These are phyloP conservation scores for Jamesozyma rosinii DNA, from an alignment of 805 yeast species.

Conservation along the genomic window DNA sequence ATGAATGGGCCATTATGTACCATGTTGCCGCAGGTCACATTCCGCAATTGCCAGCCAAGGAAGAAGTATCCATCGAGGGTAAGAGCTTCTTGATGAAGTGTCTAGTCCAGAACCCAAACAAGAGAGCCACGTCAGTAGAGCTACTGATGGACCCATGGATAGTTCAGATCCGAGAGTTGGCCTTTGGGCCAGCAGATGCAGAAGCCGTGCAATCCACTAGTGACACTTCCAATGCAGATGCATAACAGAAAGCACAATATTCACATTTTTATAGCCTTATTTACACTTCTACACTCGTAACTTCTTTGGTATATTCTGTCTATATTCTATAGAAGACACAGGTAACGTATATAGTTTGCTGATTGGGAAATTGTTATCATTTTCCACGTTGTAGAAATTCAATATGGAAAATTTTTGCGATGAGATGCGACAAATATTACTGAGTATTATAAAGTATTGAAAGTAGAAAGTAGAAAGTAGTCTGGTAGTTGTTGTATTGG, in stretches of 20 bases:
- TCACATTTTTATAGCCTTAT: background rate
- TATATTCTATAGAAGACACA: too few relatives aligned
- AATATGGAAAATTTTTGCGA: background rate
- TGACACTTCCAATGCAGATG: background rate
- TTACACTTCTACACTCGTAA: background rate
- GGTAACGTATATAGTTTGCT: too few relatives aligned
- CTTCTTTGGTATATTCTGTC: background rate
- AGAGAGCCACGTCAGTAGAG: constrained; percentile 77
- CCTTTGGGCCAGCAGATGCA: constrained; percentile 37
- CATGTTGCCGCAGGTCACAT: constrained; percentile 92
- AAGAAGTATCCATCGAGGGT: constrained; percentile 72
- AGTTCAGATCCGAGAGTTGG: constrained; percentile 55
- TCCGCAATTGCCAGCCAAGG: constrained; percentile 74
- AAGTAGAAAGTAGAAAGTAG: too few relatives aligned
- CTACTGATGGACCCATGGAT: constrained; percentile 87
- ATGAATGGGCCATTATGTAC: constrained; percentile 98
- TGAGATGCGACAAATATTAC: background rate
- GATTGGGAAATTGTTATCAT: background rate
- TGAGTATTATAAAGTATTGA: too few relatives aligned
- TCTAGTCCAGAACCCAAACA: constrained; percentile 71
- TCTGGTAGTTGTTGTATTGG: too few relatives aligned
- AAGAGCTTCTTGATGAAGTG: constrained; percentile 62
- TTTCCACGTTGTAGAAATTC: too few relatives aligned
- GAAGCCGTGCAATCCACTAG: background rate
- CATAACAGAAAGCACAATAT: background rate